Evolutionary conservation across 768 basidiomycete genomes (phyloP).

Genomic region (Termitomyces sp.): DNA sequence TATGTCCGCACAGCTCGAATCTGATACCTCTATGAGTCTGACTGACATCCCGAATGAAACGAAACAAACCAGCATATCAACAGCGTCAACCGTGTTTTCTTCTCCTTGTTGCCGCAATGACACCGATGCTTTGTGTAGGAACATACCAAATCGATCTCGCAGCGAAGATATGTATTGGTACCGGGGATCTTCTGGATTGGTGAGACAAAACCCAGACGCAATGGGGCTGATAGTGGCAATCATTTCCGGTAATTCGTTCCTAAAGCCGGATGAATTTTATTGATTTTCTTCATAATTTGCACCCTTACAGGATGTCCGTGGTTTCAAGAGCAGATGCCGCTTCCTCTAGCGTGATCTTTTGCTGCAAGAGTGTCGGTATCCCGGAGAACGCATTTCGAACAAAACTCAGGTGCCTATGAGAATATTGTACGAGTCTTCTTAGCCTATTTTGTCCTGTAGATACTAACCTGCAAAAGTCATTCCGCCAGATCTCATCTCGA

Average conservation of each 20-base stretch:
- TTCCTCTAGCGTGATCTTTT: slow-evolving; percentile 46
- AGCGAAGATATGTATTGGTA: slow-evolving; percentile 55
- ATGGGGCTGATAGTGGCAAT: slow-evolving; percentile 58
- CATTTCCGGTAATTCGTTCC: slow-evolving; percentile 75
- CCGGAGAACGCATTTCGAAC: slow-evolving; percentile 74
- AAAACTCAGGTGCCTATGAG: slow-evolving; percentile 54
- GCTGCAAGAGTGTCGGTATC: slow-evolving; percentile 59
- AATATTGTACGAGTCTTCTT: background rate
- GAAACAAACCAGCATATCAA: slow-evolving; percentile 57
- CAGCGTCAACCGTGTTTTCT: slow-evolving; percentile 78
- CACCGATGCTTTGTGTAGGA: slow-evolving; percentile 67
- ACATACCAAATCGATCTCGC: slow-evolving; percentile 56
- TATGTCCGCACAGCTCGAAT: slow-evolving; percentile 65
- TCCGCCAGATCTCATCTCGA: slow-evolving; percentile 67
- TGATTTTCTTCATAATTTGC: background rate
- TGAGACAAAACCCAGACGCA: slow-evolving; percentile 61
- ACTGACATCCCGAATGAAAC: background rate
- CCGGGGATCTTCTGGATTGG: slow-evolving; percentile 57
- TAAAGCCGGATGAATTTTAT: background rate
- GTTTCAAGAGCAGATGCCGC: slow-evolving; percentile 35
- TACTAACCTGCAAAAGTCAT: slow-evolving; percentile 76
- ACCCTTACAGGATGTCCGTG: slow-evolving; percentile 63
- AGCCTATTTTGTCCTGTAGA: background rate
- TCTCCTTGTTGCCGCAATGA: slow-evolving; percentile 68
- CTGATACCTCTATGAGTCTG: slow-evolving; percentile 24